phyloP scores from a whole-genome alignment of 1,139 yeast genomes.

The Kodamaea suecica region DNA sequence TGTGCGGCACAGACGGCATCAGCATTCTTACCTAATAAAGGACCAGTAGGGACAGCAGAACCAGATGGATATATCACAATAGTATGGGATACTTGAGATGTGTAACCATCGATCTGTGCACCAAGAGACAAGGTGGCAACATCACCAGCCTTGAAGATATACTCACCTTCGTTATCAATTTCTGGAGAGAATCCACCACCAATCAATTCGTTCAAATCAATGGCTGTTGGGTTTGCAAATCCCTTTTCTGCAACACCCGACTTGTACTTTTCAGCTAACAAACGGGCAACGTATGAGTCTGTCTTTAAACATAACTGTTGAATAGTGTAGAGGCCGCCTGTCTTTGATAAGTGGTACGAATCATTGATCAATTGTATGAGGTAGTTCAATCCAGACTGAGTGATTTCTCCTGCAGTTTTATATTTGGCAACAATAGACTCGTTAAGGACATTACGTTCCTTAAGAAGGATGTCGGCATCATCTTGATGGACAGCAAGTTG shows the following conservation, averaged over 20 bases:
- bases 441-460: constrained; percentile 66
- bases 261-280: constrained; percentile 54
- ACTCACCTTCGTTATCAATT: constrained; percentile 57
- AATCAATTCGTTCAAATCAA: constrained; percentile 78
- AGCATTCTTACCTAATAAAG: constrained; percentile 78
- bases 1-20: constrained; percentile 89
- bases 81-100: constrained; percentile 83
- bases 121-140: constrained; percentile 81
- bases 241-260: constrained; percentile 73
- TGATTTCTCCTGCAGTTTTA: constrained; percentile 83
- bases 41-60: constrained; percentile 56
- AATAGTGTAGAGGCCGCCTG: constrained; percentile 44
- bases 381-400: constrained; percentile 80
- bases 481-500: constrained; percentile 66
- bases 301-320: constrained; percentile 81
- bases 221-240: constrained; percentile 84
- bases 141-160: constrained; percentile 70
- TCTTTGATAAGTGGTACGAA: constrained; percentile 57
- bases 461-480: constrained; percentile 71
- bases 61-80: constrained; percentile 76
- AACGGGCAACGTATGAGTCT: constrained; percentile 64
- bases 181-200: constrained; percentile 80
- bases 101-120: constrained; percentile 92
- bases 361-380: constrained; percentile 65
- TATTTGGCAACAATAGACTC: constrained; percentile 72